Conservation (phyloP, 345 rosid genomes). For the Citrus hindsii region DNA sequence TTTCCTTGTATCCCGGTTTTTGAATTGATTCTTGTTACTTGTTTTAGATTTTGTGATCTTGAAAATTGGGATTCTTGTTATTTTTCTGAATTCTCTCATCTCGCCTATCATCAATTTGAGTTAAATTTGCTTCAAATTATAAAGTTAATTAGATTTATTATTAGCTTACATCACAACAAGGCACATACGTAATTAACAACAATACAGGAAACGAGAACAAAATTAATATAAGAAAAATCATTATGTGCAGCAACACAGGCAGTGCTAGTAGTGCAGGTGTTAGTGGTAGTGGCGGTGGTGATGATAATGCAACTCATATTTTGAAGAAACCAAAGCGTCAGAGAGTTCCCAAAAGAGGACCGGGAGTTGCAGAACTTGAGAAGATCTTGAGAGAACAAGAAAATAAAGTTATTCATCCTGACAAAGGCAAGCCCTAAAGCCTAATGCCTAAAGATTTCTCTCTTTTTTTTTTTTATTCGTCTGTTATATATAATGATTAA, state of each 20-base stretch:
- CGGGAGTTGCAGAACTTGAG: conserved; percentile 83
- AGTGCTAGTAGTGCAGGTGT: conserved; percentile 25
- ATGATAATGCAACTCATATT: conserved; percentile 26
- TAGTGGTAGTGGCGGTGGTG: conserved; percentile 3
- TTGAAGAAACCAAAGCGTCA: conserved; percentile 44
- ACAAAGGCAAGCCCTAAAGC: conserved; percentile 6
- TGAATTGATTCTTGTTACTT: conserved; percentile 40
- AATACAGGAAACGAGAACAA: neutral
- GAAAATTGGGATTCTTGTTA: conserved; percentile 29
- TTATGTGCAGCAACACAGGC: conserved; percentile 53
- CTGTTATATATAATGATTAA: neutral
- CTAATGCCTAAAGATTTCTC: neutral
- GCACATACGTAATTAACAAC: neutral
- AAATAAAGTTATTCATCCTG: neutral
- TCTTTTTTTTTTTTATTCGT: neutral
- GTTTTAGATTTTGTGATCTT: conserved; percentile 41
- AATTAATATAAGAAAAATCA: neutral
- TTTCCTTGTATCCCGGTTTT: conserved; percentile 50
- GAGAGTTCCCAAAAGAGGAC: conserved; percentile 60
- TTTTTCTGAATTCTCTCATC: conserved; percentile 20
- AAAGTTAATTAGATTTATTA: conserved; percentile 7
- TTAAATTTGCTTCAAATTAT: conserved; percentile 2
- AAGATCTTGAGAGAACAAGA: conserved; percentile 72
- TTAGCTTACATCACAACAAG: neutral
- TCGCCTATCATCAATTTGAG: neutral